A percentile compares a stretch with the other conserved stretches of the same genome.
phyloP scores from a whole-genome alignment of 2,329 filamentous ascomycete species.

The Trichophyton simii region DNA sequence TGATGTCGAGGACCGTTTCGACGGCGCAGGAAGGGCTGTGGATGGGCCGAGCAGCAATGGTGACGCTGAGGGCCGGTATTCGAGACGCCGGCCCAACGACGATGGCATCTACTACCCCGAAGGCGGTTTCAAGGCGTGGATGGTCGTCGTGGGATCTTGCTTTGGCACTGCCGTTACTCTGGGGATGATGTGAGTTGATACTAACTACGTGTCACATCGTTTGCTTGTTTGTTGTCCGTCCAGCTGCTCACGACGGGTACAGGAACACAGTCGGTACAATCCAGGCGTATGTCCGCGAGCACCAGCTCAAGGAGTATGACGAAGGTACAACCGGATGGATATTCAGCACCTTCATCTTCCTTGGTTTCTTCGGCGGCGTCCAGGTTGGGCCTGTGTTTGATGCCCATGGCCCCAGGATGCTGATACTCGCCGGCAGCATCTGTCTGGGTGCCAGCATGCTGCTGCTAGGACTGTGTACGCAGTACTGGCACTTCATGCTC shows the following conservation, averaged over 20 bases:
- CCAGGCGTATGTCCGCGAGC: constrained; percentile 27
- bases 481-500: constrained; percentile 29
- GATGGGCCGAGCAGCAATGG: background rate
- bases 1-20: background rate
- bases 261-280: constrained; percentile 28
- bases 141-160: constrained; percentile 32
- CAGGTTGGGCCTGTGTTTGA: constrained; percentile 30
- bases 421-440: constrained; percentile 22
- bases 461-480: constrained; percentile 21
- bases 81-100: background rate
- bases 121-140: constrained; percentile 32
- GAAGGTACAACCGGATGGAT: constrained; percentile 29
- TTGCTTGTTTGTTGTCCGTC: too few relatives aligned
- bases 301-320: constrained; percentile 24
- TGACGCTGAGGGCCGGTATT: background rate
- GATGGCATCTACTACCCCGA: constrained; percentile 24
- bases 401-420: constrained; percentile 21
- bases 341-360: constrained; percentile 29
- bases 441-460: constrained; percentile 20
- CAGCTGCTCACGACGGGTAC: background rate
- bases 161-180: constrained; percentile 30
- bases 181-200: constrained; percentile 21
- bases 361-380: constrained; percentile 26
- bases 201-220: background rate
- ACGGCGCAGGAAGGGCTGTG: background rate